Base-by-base conservation (phyloP, 768 basidiomycete species). In the Pulveroboletus sp. region DNA sequence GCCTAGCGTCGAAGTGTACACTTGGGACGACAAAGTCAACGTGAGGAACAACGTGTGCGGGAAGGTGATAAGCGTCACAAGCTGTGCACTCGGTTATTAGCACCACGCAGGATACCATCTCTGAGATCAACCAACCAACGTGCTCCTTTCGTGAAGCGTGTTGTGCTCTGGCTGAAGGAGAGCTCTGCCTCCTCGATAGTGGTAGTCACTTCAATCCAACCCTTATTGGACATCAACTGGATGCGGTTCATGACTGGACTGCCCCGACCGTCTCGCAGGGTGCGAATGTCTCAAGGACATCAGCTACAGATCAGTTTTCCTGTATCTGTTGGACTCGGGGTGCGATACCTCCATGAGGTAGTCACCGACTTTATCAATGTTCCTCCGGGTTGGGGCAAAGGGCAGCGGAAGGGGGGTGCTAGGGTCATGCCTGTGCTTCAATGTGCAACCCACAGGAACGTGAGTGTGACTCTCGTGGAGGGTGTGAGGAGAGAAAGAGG, bases 381-480 rank as follows among this genome's bases (percentile, higher is more conserved):
- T 71, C 15, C 32, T 56, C 52, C 71, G 71, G n/a, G 54, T 46
- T 18, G 72, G 57, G 8, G 68, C 66, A 47, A 70, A 60, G 27
- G 62, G 63, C 26, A 70, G 42, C 39, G 69, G 67, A 11, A 69
- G 13, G 32, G 50, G 37, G 3, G 55, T 40, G 39, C 62, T 58
- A 8, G 72, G 57, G 0, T 69, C 65, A 43, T 73, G 70, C 46
- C 71, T 21, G 21, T 21, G 21, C 21, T 21, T 21, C 21, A 21
- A 21, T 21, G 61, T 51, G 77, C 78, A 79, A 3, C 61, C 62
- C 6, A 46, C 9, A 8, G 73, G 73, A 10, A 67, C 73, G 74
- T 47, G n/a, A n/a, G n/a, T n/a, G n/a, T n/a, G n/a, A n/a, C 63
- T 71, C 57, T 76, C 75, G 47, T 76, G 74, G 27, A 73, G 51